Base-by-base conservation (phyloP, 176 grass and related monocot genomes). In the Rhynchospora tenuis region DNA sequence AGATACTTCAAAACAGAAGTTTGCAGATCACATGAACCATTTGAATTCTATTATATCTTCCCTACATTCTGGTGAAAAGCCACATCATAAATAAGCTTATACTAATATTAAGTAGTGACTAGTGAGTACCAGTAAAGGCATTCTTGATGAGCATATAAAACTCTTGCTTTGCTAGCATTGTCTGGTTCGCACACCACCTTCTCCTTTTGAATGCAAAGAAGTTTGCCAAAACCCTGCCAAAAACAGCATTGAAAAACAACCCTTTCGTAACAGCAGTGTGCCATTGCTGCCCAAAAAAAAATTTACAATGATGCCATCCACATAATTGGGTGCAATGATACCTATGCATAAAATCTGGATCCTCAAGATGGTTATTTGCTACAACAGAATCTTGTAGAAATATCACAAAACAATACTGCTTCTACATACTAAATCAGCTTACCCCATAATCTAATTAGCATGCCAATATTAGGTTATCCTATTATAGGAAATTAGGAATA, bases 101-200 rank as follows among this genome's bases (percentile, higher is more conserved):
- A 13, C 29, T 42, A 38, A 38, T 42, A 38, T 38, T 38, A 38
- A 38, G 33, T 38, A 67, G 28, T 67, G 38, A 38, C 3, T 38
- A 67, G 28, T 67, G 38, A 6, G 24, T 79, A 79, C 75, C 75
- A 79, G 0, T 20, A 0, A 5, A 79, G 13, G 48, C 75, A 79
- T 29, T 15, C 59, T 79, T 79, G 16, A 79, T 79, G 75, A 31
- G 54, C 75, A 56, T 79, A 79, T 26, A 12, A 31, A 56, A 79
- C 75, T 79, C 59, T 56, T 19, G 75, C 46, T 58, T 59, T 79
- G 48, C 23, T 45, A 5, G 9, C 6, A 24, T 9, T 31, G 14
- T 58, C 75, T 0, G 48, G 26, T 24, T 42, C 64, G 15, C 51
- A 2, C 26, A 79, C 54, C 29, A 28, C 14, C 48, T 59, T 59